Evolutionary conservation across 495 filamentous ascomycete species (phyloP).

Genomic region (Podospora bellae-mahoneyi): DNA sequence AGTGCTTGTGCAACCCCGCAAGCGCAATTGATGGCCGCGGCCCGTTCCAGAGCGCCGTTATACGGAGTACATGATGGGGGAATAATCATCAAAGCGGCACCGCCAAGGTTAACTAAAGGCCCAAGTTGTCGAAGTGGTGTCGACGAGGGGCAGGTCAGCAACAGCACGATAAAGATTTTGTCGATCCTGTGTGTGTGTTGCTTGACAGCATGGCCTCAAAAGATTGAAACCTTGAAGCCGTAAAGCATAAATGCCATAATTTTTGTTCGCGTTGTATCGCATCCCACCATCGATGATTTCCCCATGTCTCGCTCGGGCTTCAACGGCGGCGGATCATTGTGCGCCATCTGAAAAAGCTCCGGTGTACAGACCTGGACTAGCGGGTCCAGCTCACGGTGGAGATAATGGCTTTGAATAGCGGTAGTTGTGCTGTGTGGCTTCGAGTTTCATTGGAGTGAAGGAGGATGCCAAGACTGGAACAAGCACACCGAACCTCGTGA

Average conservation of each 20-base stretch:
- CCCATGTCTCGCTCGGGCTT: constrained; percentile 4
- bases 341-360: constrained; percentile 8
- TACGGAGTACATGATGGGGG: not conserved
- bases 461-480: not conserved
- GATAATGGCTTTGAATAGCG: not conserved
- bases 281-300: not conserved
- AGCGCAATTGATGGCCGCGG: not conserved
- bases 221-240: not conserved
- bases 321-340: constrained; percentile 1
- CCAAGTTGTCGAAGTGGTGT: not conserved
- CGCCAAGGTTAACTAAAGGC: too few species aligned
- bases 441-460: not conserved
- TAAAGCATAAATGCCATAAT: not conserved
- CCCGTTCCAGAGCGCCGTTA: constrained; percentile 2
- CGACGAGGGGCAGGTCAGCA: not conserved
- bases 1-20: not conserved
- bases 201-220: not conserved
- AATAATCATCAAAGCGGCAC: not conserved
- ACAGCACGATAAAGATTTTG: not conserved
- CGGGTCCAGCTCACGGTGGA: constrained; percentile 5
- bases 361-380: constrained; percentile 9
- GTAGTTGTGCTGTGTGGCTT: not conserved
- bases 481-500: not conserved
- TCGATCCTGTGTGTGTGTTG: not conserved
- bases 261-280: not conserved